Evolutionary conservation across 352 stramenopile genomes (phyloP).

Genomic region (Phytophthora fragariae): DNA sequence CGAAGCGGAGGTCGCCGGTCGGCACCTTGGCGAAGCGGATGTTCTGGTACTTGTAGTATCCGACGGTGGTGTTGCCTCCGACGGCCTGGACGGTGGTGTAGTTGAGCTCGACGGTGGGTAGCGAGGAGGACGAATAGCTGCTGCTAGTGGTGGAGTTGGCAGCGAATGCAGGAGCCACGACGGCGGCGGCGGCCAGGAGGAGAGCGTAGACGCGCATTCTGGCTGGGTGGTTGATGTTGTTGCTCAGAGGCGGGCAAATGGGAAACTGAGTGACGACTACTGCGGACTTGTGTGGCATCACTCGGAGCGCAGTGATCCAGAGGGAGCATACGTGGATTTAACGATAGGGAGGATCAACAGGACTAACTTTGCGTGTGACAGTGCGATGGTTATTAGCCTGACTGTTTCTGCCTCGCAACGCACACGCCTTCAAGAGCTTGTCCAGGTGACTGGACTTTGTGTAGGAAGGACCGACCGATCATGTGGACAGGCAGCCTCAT

Average conservation of each 20-base stretch:
- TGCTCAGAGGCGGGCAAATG: neutral
- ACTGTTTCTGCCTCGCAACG: no score
- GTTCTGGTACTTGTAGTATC: slow-evolving; percentile 49
- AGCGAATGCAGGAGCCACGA: slow-evolving; percentile 7
- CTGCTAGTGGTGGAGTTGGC: slow-evolving; percentile 10
- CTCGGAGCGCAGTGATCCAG: no score
- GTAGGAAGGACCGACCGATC: no score
- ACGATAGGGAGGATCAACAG: no score
- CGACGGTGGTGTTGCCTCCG: slow-evolving; percentile 34
- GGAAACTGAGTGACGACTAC: slow-evolving; percentile 4
- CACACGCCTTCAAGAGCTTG: no score
- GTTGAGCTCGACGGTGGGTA: slow-evolving; percentile 32
- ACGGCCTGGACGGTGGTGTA: slow-evolving; percentile 38
- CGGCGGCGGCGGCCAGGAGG: slow-evolving; percentile 8
- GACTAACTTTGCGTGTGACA: no score
- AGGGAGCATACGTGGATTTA: no score
- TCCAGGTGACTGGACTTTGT: no score
- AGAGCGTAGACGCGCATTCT: slow-evolving; percentile 26
- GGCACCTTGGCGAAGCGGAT: slow-evolving; percentile 38
- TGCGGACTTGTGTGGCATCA: no score
- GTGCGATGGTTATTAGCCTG: no score
- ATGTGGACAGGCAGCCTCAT: no score
- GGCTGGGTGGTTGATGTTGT: neutral
- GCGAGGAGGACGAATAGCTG: slow-evolving; percentile 4
- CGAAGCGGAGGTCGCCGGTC: slow-evolving; percentile 38